phyloP scores from a whole-genome alignment of 768 basidiomycete species.

The Albatrellus ellisii region DNA sequence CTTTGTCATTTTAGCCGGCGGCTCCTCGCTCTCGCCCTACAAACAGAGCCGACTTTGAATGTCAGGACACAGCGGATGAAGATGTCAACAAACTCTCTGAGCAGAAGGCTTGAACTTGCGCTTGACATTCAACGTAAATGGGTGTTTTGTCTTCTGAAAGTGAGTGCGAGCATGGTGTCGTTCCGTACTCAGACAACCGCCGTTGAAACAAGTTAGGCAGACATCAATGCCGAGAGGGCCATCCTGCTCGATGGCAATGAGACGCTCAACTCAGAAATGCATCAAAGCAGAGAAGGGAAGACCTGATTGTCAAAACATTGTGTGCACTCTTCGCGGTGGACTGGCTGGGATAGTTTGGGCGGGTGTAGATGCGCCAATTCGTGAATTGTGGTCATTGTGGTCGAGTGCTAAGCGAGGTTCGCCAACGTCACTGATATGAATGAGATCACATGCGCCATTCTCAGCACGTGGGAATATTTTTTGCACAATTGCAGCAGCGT shows the following conservation, averaged over 20 bases:
- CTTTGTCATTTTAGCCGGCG: conserved; percentile 81
- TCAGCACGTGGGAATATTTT: neutral
- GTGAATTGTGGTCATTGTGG: conserved; percentile 25
- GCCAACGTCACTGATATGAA: neutral
- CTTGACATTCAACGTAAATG: conserved; percentile 69
- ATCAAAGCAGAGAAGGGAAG: neutral
- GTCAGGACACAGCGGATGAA: neutral
- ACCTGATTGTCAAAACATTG: conserved; percentile 96
- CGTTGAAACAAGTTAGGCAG: conserved; percentile 90
- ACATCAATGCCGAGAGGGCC: conserved; percentile 68
- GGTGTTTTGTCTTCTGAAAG: conserved; percentile 56
- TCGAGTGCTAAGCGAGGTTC: conserved; percentile 22
- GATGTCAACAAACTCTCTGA: conserved; percentile 42
- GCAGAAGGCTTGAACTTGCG: conserved; percentile 51
- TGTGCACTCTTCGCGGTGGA: conserved; percentile 90
- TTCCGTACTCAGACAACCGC: conserved; percentile 55
- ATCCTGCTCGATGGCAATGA: conserved; percentile 36
- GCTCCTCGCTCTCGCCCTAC: conserved; percentile 65
- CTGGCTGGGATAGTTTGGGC: conserved; percentile 55
- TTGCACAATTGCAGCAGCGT: neutral
- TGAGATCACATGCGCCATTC: neutral
- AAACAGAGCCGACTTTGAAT: neutral
- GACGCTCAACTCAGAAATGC: neutral
- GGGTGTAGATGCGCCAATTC: conserved; percentile 35
- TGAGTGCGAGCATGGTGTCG: conserved; percentile 71